phyloP scores from a whole-genome alignment of 495 filamentous ascomycete species.

The Aspergillus olivimuriae region DNA sequence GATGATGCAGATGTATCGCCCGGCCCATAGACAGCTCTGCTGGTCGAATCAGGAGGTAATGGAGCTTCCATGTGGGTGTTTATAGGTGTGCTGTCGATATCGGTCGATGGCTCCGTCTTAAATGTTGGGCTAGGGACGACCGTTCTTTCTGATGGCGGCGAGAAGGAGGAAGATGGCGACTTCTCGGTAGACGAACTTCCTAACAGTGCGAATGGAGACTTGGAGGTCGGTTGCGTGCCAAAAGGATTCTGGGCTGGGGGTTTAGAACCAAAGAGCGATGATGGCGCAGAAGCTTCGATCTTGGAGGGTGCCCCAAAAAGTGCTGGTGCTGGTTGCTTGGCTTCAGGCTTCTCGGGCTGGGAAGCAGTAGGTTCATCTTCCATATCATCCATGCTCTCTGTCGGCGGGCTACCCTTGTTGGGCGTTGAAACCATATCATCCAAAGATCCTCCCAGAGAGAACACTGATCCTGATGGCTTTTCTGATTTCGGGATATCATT shows the following conservation, averaged over 20 bases:
- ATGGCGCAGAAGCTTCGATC: slow-evolving; percentile 15
- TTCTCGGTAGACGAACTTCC: slow-evolving; percentile 23
- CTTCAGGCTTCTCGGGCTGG: slow-evolving; percentile 12
- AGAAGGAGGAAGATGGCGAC: slow-evolving; percentile 22
- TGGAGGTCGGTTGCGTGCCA: slow-evolving; percentile 24
- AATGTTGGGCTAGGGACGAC: slow-evolving; percentile 17
- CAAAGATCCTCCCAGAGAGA: slow-evolving; percentile 27
- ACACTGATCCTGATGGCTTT: slow-evolving; percentile 29
- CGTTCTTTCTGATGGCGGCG: slow-evolving; percentile 35
- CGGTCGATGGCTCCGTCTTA: slow-evolving; percentile 15
- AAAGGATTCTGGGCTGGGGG: slow-evolving; percentile 24
- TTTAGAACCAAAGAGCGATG: slow-evolving; percentile 33
- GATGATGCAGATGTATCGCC: slow-evolving; percentile 68
- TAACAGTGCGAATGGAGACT: slow-evolving; percentile 33
- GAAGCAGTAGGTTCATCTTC: slow-evolving; percentile 22
- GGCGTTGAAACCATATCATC: slow-evolving; percentile 24
- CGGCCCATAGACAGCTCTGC: slow-evolving; percentile 55
- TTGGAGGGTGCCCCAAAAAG: slow-evolving; percentile 35
- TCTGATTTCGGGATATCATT: slow-evolving; percentile 52
- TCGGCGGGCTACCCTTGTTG: slow-evolving; percentile 22
- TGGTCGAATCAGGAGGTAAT: slow-evolving; percentile 71
- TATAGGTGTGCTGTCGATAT: slow-evolving; percentile 18
- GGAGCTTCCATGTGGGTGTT: slow-evolving; percentile 43
- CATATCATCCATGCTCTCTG: slow-evolving; percentile 32
- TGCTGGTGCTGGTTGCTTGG: slow-evolving; percentile 35